Evolutionary conservation across 495 filamentous ascomycete species (phyloP).

Genomic region (Echria macrotheca): DNA sequence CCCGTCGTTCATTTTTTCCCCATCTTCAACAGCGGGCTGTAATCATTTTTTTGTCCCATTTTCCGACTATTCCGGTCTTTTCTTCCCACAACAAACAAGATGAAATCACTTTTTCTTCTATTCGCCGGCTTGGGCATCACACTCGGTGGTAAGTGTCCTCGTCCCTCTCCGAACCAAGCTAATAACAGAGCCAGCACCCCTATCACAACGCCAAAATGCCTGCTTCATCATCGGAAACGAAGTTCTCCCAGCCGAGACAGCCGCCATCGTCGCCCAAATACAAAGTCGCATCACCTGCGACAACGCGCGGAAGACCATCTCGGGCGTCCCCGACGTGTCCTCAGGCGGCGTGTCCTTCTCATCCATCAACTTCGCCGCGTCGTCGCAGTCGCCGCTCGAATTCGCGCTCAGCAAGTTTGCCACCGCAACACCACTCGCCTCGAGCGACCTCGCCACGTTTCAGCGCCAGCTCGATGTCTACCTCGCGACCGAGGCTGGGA

Average conservation of each 20-base stretch:
- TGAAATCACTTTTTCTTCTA: too few relatives aligned
- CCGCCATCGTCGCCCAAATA: constrained; percentile 26
- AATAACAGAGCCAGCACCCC: not conserved
- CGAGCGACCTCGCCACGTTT: constrained; percentile 36
- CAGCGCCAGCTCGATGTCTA: constrained; percentile 40
- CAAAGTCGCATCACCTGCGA: constrained; percentile 36
- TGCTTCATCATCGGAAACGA: constrained; percentile 43
- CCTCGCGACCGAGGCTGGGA: constrained; percentile 45
- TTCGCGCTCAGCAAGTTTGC: constrained; percentile 42
- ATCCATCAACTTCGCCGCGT: constrained; percentile 39
- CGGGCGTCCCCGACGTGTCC: constrained; percentile 38
- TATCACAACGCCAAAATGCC: constrained; percentile 20
- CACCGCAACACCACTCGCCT: constrained; percentile 34
- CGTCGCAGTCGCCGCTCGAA: constrained; percentile 29
- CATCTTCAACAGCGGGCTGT: too few relatives aligned
- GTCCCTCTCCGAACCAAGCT: too few relatives aligned
- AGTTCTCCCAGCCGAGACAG: constrained; percentile 32
- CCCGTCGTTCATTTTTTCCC: too few relatives aligned
- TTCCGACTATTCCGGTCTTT: too few relatives aligned
- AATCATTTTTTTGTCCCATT: too few relatives aligned
- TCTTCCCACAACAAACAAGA: too few relatives aligned
- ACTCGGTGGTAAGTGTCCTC: too few relatives aligned
- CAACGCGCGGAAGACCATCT: constrained; percentile 28
- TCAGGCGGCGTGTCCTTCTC: constrained; percentile 40
- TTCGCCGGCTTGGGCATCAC: too few relatives aligned